Evolutionary conservation across 2,329 filamentous ascomycete species (phyloP).

Genomic region (Raffaelea deltoideospora): DNA sequence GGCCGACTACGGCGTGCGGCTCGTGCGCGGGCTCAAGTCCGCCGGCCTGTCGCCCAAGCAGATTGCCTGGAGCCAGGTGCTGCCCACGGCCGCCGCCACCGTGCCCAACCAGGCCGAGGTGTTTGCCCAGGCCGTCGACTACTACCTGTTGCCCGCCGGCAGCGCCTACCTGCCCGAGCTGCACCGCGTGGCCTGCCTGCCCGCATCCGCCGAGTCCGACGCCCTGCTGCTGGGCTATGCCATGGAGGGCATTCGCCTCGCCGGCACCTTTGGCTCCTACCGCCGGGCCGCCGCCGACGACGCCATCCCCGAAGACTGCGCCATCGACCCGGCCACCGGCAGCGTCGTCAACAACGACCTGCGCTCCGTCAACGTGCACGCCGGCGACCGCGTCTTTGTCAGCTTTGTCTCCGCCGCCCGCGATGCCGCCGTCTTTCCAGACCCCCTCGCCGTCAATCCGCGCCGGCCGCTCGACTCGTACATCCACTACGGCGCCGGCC

Average conservation of each 20-base stretch:
- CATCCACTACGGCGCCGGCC: constrained; percentile 46
- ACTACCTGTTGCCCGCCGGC: constrained; percentile 47
- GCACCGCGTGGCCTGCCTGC: constrained; percentile 39
- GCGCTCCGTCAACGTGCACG: constrained; percentile 30
- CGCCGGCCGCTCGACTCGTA: constrained; percentile 49
- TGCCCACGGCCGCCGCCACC: constrained; percentile 51
- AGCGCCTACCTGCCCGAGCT: constrained; percentile 43
- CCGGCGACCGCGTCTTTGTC: constrained; percentile 47
- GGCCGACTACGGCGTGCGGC: constrained; percentile 46
- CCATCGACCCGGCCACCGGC: too few relatives aligned
- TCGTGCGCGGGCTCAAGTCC: constrained; percentile 51
- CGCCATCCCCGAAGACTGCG: constrained; percentile 31
- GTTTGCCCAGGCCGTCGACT: constrained; percentile 61
- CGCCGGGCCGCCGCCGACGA: constrained; percentile 34
- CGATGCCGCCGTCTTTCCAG: constrained; percentile 44
- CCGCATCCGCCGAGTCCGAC: constrained; percentile 42
- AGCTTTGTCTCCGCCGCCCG: constrained; percentile 41
- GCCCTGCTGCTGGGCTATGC: constrained; percentile 52
- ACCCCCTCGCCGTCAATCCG: constrained; percentile 45
- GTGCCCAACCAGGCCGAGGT: constrained; percentile 58
- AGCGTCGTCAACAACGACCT: too few relatives aligned
- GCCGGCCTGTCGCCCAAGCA: constrained; percentile 46
- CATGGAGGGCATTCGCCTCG: constrained; percentile 56
- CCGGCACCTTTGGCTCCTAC: constrained; percentile 45
- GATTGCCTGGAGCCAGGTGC: constrained; percentile 54